A percentile compares a stretch with the other conserved stretches of the same genome.
phyloP scores from a whole-genome alignment of 1,284 basidiomycete genomes.

The Xerocomus amazonicus region DNA sequence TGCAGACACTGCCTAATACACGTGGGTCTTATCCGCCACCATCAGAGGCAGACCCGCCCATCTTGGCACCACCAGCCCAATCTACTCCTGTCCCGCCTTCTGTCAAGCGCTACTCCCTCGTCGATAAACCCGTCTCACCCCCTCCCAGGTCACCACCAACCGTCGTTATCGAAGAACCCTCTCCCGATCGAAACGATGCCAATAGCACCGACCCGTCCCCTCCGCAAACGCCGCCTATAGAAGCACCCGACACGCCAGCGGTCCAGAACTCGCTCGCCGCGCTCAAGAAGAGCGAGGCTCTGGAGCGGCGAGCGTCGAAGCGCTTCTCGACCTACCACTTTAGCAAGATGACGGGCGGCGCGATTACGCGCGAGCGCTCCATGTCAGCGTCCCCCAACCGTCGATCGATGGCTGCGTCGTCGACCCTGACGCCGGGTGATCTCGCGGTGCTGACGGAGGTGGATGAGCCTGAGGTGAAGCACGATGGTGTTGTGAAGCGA shows the following conservation, averaged over 20 bases:
- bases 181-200: conserved; percentile 31
- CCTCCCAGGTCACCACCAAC: conserved; percentile 38
- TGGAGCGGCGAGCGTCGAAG: conserved; percentile 92
- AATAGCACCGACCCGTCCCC: conserved; percentile 34
- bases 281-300: conserved; percentile 80
- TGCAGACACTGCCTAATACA: background rate
- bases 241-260: conserved; percentile 51
- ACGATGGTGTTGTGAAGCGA: conserved; percentile 26
- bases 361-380: conserved; percentile 43
- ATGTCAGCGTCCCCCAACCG: conserved; percentile 44
- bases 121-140: conserved; percentile 54
- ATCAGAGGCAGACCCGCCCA: conserved; percentile 26
- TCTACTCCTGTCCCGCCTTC: conserved; percentile 45
- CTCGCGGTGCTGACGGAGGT: conserved; percentile 67
- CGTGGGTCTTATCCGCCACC: conserved; percentile 17
- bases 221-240: conserved; percentile 42
- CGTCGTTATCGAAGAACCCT: conserved; percentile 55
- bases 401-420: conserved; percentile 60
- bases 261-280: conserved; percentile 85
- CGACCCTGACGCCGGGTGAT: conserved; percentile 61
- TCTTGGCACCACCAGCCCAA: too few species aligned
- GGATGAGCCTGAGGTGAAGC: conserved; percentile 44
- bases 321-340: conserved; percentile 96
- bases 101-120: conserved; percentile 73
- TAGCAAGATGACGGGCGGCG: conserved; percentile 82